Percentiles rank a stretch among this genome's conserved stretches.
Conservation (phyloP, 2,329 filamentous ascomycete genomes). For the Paraphoma sp. region DNA sequence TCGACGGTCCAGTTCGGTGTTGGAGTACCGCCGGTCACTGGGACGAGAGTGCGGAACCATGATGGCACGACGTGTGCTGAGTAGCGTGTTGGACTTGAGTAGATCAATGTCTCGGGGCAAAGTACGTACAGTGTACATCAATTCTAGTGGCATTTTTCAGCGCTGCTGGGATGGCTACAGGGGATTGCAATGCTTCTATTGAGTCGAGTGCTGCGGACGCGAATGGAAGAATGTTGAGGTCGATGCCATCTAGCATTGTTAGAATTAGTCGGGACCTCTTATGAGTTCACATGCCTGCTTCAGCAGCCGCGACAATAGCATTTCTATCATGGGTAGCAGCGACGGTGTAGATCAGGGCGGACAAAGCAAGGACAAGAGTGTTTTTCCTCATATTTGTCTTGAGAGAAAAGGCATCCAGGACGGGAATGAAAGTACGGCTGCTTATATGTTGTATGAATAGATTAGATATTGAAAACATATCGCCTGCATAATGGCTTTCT, state of each 20-base stretch:
- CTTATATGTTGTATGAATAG: not conserved
- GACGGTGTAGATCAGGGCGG: not conserved
- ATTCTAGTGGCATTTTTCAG: not conserved
- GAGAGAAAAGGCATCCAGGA: too few relatives aligned
- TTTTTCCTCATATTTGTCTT: too few relatives aligned
- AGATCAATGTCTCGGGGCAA: too few relatives aligned
- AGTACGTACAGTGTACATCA: not conserved
- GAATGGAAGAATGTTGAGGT: not conserved
- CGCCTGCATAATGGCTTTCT: not conserved
- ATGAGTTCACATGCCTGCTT: not conserved
- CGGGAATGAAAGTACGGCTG: not conserved
- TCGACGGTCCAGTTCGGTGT: conserved; percentile 9
- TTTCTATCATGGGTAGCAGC: not conserved
- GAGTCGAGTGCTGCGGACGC: not conserved
- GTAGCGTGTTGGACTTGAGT: too few relatives aligned
- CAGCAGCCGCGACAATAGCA: not conserved
- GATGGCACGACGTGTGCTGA: conserved; percentile 11
- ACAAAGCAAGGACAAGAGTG: not conserved
- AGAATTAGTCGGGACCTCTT: not conserved
- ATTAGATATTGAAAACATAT: not conserved
- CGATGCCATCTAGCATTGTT: not conserved
- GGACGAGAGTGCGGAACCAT: conserved; percentile 9
- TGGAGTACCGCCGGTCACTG: conserved; percentile 7
- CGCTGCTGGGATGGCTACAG: not conserved
- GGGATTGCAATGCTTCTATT: not conserved